A percentile compares a stretch with the other conserved stretches of the same genome.
Conservation (phyloP, 2,329 filamentous ascomycete genomes). For the Tympanopsis confertula region DNA sequence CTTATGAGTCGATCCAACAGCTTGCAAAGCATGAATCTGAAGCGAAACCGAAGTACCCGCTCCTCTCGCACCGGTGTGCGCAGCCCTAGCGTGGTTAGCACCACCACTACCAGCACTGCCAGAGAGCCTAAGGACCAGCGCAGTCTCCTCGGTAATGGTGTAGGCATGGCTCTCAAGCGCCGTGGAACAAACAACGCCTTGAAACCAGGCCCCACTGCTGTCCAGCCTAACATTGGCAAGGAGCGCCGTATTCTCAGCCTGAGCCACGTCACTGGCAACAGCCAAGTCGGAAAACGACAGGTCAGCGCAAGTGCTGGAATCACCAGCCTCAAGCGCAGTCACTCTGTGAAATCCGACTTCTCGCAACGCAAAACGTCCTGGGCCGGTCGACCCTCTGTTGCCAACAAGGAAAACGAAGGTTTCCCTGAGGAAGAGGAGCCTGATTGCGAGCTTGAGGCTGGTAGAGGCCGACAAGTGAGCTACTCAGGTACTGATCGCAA, state of each 20-base stretch:
- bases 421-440: constrained; percentile 26
- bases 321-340: constrained; percentile 33
- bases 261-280: constrained; percentile 48
- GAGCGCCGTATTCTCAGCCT: constrained; percentile 48
- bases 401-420: constrained; percentile 31
- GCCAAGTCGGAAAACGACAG: constrained; percentile 25
- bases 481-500: constrained; percentile 9
- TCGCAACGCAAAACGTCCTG: constrained; percentile 29
- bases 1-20: constrained; percentile 26
- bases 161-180: constrained; percentile 16
- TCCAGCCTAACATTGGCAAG: constrained; percentile 27
- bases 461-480: constrained; percentile 17
- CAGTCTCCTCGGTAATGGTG: constrained; percentile 8
- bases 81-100: no score
- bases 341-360: constrained; percentile 33
- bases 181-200: constrained; percentile 19
- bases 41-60: constrained; percentile 8
- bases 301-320: constrained; percentile 16
- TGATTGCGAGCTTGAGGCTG: constrained; percentile 16
- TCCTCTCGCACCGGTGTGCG: neutral
- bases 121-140: neutral
- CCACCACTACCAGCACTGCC: neutral
- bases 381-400: constrained; percentile 22
- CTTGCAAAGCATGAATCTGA: constrained; percentile 27
- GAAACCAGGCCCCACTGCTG: constrained; percentile 13